phyloP scores from a whole-genome alignment of 768 basidiomycete genomes.

The Trametes villosa region DNA sequence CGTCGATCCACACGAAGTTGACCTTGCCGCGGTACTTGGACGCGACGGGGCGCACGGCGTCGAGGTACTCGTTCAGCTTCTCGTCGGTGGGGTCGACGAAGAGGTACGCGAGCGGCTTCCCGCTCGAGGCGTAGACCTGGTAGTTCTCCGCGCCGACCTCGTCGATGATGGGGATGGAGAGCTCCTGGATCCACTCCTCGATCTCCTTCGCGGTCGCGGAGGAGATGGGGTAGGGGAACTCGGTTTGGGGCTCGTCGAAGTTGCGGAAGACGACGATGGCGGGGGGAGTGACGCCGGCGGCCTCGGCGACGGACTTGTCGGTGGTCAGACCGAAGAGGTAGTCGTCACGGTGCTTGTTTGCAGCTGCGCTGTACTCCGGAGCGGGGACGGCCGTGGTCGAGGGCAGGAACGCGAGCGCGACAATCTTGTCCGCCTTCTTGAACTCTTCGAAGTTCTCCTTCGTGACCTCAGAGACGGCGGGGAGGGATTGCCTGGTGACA shows the following conservation, averaged over 20 bases:
- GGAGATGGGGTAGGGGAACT: conserved; percentile 65
- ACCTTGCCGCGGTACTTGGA: conserved; percentile 80
- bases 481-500: conserved; percentile 81
- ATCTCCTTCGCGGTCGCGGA: conserved; percentile 64
- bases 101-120: conserved; percentile 91
- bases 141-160: conserved; percentile 97
- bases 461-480: conserved; percentile 87
- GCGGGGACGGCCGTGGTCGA: conserved; percentile 73
- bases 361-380: conserved; percentile 75
- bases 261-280: conserved; percentile 89
- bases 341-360: conserved; percentile 88
- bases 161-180: conserved; percentile 86
- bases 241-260: conserved; percentile 83
- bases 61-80: conserved; percentile 66
- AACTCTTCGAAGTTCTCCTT: conserved; percentile 81
- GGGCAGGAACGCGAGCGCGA: conserved; percentile 82
- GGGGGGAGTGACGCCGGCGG: conserved; percentile 77
- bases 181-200: conserved; percentile 77
- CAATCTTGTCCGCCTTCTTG: conserved; percentile 86
- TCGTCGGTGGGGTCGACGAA: conserved; percentile 84
- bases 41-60: conserved; percentile 75
- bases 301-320: conserved; percentile 68
- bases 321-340: conserved; percentile 90
- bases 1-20: conserved; percentile 99
- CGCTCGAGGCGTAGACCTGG: conserved; percentile 75